Conservation (phyloP, 352 stramenopile genomes). For the Pythium diclinum region DNA sequence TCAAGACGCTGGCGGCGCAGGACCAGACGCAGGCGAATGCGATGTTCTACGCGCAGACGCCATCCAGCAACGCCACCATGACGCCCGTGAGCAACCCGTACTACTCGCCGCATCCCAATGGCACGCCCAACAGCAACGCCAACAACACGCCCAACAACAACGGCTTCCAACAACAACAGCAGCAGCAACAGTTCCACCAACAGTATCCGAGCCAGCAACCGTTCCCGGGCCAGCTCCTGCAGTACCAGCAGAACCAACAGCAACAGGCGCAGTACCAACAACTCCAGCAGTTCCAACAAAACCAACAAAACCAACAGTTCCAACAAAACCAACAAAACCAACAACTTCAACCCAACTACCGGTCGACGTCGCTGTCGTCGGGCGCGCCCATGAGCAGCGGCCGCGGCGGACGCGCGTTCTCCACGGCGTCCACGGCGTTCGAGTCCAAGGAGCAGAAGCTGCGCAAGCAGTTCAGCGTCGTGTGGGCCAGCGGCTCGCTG, state of each 20-base stretch:
- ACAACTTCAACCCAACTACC: neutral
- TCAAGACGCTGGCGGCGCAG: conserved; percentile 19
- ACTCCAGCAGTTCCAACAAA: conserved; percentile 11
- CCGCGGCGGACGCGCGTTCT: conserved; percentile 19
- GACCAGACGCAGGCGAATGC: conserved; percentile 10
- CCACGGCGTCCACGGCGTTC: conserved; percentile 27
- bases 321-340: conserved; percentile 5
- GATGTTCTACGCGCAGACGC: conserved; percentile 11
- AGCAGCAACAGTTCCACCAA: neutral
- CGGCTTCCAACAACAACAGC: conserved; percentile 2
- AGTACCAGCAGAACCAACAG: conserved; percentile 28
- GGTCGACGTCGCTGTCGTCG: conserved; percentile 12
- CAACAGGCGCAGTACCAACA: conserved; percentile 9
- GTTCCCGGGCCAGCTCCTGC: conserved; percentile 21
- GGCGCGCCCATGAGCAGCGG: neutral
- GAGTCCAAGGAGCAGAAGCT: conserved; percentile 38
- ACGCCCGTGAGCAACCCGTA: neutral
- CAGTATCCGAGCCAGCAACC: conserved; percentile 5
- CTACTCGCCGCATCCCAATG: neutral
- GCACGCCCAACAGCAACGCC: conserved; percentile 2
- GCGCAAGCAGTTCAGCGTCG: conserved; percentile 68
- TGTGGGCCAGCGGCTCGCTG: conserved; percentile 68
- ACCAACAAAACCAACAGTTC: neutral
- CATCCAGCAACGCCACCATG: neutral
- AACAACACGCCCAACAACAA: neutral